Base-by-base conservation (phyloP, 1,139 yeast genomes). In the Taphrina wiesneri region DNA sequence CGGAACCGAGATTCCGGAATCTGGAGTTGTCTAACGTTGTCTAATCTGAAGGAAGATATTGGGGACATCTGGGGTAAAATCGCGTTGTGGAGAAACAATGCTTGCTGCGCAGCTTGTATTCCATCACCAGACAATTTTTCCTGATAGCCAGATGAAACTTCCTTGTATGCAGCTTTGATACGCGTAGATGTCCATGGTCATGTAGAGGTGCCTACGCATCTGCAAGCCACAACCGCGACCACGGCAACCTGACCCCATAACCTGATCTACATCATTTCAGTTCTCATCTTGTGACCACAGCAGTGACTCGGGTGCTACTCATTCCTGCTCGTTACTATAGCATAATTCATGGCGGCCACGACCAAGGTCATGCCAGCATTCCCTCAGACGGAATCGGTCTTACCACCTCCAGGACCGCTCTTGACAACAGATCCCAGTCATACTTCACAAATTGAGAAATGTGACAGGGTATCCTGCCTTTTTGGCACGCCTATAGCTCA, bases 401-500 rank as follows among this genome's bases (percentile, higher is more conserved):
- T 45, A n/a, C 49, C 49, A 9, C 49, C 49, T 11, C n/a, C 25
- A 11, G 49, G 49, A 9, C 49, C 49, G 1, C 49, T 45, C 28
- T 9, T 45, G 28, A 45, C 49, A 9, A 21, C 49, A 7, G 49
- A 45, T n/a, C 49, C 49, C n/a, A 45, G 49, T 23, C 49, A 45
- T 21, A n/a, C 49, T 2, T 45, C 49, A 11, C 49, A 45, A 6
- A 9, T 45, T n/a, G 49, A 21, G 13, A 26, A 21, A 2, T 45
- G 49, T 21, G 49, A 45, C 28, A 26, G 49, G 13, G n/a, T 45
- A 26, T 45, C 49, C n/a, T 45, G 25, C 26, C 64, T 63, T n/a
- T 63, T 63, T 70, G 98, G 98, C 2, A 79, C 81, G 17, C 98
- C 98, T 63, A 83, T 91, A 68, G 77, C 83, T 2, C 96, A 91